Conservation (phyloP, 2,329 filamentous ascomycete genomes). For the Coniochaeta sp. region DNA sequence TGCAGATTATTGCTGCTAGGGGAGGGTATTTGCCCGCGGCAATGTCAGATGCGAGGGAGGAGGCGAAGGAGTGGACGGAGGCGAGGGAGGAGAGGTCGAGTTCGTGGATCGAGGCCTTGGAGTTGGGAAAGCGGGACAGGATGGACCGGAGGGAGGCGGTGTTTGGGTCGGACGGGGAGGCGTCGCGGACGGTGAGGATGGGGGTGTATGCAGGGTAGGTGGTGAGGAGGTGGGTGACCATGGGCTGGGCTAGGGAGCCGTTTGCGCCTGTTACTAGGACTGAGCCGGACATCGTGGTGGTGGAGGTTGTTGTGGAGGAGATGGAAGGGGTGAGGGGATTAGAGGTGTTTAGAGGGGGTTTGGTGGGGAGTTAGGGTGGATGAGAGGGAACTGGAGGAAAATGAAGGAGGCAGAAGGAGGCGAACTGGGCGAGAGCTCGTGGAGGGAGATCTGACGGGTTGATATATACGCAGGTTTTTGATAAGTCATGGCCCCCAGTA, state of each 20-base stretch:
- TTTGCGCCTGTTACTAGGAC: conserved; percentile 30
- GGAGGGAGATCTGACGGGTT: too few relatives aligned
- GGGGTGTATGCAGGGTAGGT: conserved; percentile 12
- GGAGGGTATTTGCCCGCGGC: conserved; percentile 19
- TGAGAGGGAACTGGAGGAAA: too few relatives aligned
- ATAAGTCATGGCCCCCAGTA: too few relatives aligned
- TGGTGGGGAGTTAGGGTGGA: too few relatives aligned
- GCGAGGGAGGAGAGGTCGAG: conserved; percentile 27
- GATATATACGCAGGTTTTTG: too few relatives aligned
- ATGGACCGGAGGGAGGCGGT: conserved; percentile 18
- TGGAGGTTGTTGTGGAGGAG: too few relatives aligned
- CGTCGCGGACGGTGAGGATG: conserved; percentile 25
- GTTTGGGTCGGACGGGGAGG: conserved; percentile 20
- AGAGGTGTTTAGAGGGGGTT: too few relatives aligned
- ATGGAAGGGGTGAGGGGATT: too few relatives aligned
- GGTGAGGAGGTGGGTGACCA: conserved; percentile 20
- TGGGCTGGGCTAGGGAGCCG: conserved; percentile 29
- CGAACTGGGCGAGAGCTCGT: too few relatives aligned
- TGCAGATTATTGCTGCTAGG: conserved; percentile 29
- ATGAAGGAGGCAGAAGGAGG: too few relatives aligned
- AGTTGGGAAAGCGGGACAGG: conserved; percentile 31
- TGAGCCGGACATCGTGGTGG: conserved; percentile 26
- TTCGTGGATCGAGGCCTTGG: conserved; percentile 23
- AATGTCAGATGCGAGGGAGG: conserved; percentile 19
- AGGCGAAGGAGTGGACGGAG: conserved; percentile 27